Evolutionary conservation across 2,329 filamentous ascomycete species (phyloP).

Genomic region (Fusarium beomiforme): DNA sequence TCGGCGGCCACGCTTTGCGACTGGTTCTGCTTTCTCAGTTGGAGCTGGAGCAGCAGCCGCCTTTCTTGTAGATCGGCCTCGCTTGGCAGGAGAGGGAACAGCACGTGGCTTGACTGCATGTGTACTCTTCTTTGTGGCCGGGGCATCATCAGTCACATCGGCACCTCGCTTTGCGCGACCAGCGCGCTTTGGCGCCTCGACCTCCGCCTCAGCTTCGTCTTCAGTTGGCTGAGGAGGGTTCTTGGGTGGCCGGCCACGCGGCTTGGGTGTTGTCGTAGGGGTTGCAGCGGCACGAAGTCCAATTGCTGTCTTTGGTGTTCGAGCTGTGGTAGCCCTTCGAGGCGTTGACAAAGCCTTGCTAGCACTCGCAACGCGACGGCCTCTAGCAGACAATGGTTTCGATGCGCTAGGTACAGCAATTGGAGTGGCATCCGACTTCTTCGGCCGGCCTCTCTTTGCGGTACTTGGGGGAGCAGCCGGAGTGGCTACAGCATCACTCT

Average conservation of each 20-base stretch:
- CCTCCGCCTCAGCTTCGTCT: slow-evolving; percentile 2
- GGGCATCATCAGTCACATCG: neutral
- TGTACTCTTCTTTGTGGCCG: slow-evolving; percentile 9
- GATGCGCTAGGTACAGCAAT: slow-evolving; percentile 1
- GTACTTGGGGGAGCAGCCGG: slow-evolving; percentile 19
- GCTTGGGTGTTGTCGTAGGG: slow-evolving; percentile 31
- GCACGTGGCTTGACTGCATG: slow-evolving; percentile 18
- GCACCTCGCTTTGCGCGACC: neutral
- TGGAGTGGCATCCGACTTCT: slow-evolving; percentile 32
- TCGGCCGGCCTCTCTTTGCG: slow-evolving; percentile 37
- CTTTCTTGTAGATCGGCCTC: slow-evolving; percentile 29
- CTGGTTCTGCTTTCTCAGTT: neutral
- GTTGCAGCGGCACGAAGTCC: slow-evolving; percentile 11
- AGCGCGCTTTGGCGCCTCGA: neutral
- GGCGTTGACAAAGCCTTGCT: slow-evolving; percentile 22
- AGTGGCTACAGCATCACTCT: slow-evolving; percentile 33
- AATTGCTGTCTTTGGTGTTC: slow-evolving; percentile 20
- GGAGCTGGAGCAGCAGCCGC: slow-evolving; percentile 6
- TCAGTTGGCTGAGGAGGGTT: slow-evolving; percentile 8
- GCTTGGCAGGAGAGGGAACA: slow-evolving; percentile 36
- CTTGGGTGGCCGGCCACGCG: slow-evolving; percentile 39
- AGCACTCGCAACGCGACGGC: slow-evolving; percentile 23
- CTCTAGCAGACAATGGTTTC: slow-evolving; percentile 18
- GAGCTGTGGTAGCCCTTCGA: neutral
- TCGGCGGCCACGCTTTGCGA: slow-evolving; percentile 16